Evolutionary conservation across 1,139 yeast species (phyloP).

Genomic region (Hyphopichia pseudoburtonii): DNA sequence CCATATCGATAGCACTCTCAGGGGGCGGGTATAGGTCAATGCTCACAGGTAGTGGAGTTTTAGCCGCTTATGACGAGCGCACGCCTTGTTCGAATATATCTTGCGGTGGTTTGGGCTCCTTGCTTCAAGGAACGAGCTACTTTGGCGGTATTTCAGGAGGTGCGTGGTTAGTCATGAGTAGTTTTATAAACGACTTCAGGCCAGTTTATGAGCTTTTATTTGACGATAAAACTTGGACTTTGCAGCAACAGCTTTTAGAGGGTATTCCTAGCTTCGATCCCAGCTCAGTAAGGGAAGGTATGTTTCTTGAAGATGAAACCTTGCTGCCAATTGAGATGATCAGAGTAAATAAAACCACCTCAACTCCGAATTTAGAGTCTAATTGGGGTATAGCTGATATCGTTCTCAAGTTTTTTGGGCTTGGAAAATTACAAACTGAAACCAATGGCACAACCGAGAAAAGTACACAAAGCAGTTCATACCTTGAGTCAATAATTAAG

Average conservation of each 20-base stretch:
- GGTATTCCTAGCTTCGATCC: constrained; percentile 55
- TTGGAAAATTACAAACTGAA: constrained; percentile 4
- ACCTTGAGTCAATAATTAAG: background rate
- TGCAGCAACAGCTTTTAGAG: constrained; percentile 49
- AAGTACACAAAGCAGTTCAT: background rate
- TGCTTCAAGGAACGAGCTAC: constrained; percentile 54
- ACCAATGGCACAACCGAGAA: background rate
- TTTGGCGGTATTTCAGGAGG: constrained; percentile 73
- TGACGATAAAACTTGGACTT: constrained; percentile 34
- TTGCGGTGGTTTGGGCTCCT: constrained; percentile 42
- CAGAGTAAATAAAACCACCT: no score
- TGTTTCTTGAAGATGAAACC: background rate
- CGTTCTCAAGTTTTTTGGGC: constrained; percentile 13
- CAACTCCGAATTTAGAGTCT: constrained; percentile 65
- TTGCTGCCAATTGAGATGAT: no score
- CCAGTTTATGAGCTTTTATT: constrained; percentile 36
- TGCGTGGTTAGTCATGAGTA: constrained; percentile 60
- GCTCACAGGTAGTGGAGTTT: constrained; percentile 63
- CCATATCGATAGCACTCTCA: constrained; percentile 58
- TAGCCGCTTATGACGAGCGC: constrained; percentile 53
- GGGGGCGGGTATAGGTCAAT: constrained; percentile 78
- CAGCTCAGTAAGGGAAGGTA: constrained; percentile 1
- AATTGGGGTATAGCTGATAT: constrained; percentile 10
- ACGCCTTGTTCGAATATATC: constrained; percentile 27
- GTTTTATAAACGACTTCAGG: constrained; percentile 44